Percentiles rank a stretch among this genome's conserved stretches.
Evolutionary conservation across 2,329 filamentous ascomycete genomes (phyloP).

Genomic region (Aureobasidium leucospermi): DNA sequence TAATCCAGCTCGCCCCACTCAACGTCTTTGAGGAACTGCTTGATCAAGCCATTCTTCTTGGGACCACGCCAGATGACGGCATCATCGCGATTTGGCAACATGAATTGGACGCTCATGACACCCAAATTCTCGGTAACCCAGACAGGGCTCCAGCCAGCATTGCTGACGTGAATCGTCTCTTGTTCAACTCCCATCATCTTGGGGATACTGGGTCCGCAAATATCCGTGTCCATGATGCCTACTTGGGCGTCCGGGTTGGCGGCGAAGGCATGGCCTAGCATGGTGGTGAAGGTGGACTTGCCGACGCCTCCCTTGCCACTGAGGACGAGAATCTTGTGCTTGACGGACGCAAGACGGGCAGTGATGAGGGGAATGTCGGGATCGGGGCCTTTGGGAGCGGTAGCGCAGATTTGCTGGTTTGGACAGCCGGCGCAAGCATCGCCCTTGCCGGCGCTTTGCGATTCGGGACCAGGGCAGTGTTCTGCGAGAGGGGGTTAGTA

Average conservation of each 20-base stretch:
- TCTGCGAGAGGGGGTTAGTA: conserved; percentile 42
- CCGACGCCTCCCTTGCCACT: conserved; percentile 95
- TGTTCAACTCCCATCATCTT: conserved; percentile 98
- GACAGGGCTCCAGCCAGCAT: conserved; percentile 85
- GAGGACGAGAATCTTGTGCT: conserved; percentile 87
- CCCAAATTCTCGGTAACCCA: conserved; percentile 92
- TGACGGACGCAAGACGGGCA: conserved; percentile 68
- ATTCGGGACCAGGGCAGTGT: conserved; percentile 89
- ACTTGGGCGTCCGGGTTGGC: conserved; percentile 70
- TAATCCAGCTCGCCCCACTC: conserved; percentile 96
- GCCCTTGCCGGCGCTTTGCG: conserved; percentile 55
- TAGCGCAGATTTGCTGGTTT: conserved; percentile 91
- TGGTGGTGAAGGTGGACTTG: conserved; percentile 86
- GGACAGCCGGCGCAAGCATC: conserved; percentile 93
- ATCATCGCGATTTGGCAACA: conserved; percentile 88
- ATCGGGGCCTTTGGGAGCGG: conserved; percentile 89
- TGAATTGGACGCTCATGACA: conserved; percentile 97
- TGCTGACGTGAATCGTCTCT: conserved; percentile 88
- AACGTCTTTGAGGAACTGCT: conserved; percentile 95
- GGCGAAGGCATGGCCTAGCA: conserved; percentile 85
- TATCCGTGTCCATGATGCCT: conserved; percentile 96
- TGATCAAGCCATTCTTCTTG: conserved; percentile 98
- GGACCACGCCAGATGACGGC: conserved; percentile 96
- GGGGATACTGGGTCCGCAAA: conserved; percentile 90
- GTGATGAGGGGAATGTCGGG: conserved; percentile 88